Evolutionary conservation across 2,329 filamentous ascomycete genomes (phyloP), one percentile per base, ranked within the genome.

Genomic region (Huntiella savannae): DNA sequence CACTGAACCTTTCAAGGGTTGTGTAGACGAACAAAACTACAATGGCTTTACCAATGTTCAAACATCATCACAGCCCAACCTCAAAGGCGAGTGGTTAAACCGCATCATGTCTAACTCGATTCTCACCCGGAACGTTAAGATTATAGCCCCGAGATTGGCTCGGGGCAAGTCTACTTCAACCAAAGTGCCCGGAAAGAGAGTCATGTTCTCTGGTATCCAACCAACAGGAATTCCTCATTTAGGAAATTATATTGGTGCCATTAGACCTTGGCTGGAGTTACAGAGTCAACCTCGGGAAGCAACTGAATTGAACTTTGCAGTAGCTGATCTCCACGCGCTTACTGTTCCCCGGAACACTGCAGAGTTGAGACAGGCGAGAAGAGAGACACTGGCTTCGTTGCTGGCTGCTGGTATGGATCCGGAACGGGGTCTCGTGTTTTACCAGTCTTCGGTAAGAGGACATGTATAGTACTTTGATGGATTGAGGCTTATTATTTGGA

Each of bases 191-290:
- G 33, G 35, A 22, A 49, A 49, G 33, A 45, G 43, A 28, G 68
- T 80, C 49, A 75, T 96, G 56, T 95, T 98, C 67, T 96, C 91
- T 3, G 91, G 87, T 45, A 98, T 98, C 55, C 91, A 98, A 61
- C 91, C 91, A 13, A 98, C 91, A 0, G 91, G 88, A 33, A 71
- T 92, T 17, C 91, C 91, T 11, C 91, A 98, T 60, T 65, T 98
- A 28, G 91, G 91, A 47, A 98, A 98, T 63, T 98, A 95, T 61
- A 71, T 93, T 8, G 91, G 91, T 19, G 91, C 91, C 12, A 65
- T 98, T 47, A 74, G 76, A 43, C 77, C 85, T 68, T 98, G 91
- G 91, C 80, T 82, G 40, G 69, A 71, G 50, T 68, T 95, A 5
- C 88, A 98, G 53, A 66, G 85, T 50, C 65, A 71, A 34, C 67